These are phyloP conservation scores for Neohortaea acidophila DNA, from an alignment of 495 filamentous ascomycete genomes.

Conservation along the genomic window DNA sequence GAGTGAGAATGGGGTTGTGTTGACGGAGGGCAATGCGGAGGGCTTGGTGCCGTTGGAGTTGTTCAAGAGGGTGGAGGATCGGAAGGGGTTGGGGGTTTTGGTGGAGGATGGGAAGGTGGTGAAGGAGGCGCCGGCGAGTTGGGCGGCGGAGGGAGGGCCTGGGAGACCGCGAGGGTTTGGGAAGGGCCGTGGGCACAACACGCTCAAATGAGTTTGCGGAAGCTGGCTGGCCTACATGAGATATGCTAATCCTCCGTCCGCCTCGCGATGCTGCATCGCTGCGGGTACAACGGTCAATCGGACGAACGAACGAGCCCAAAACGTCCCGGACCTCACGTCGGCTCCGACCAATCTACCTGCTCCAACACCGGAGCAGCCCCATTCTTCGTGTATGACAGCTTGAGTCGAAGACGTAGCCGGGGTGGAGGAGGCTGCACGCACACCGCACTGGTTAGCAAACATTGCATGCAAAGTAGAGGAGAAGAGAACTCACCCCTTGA, in stretches of 20 bases:
- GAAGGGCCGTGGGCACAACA: constrained; percentile 5
- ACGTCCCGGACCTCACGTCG: constrained; percentile 34
- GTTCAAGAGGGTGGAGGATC: constrained; percentile 26
- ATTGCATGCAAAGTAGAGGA: not conserved
- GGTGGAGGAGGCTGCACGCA: constrained; percentile 42
- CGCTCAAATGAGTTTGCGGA: too few species aligned
- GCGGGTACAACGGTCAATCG: too few species aligned
- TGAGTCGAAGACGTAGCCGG: constrained; percentile 67
- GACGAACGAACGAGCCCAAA: too few species aligned
- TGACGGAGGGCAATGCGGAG: constrained; percentile 24
- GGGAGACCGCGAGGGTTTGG: constrained; percentile 3
- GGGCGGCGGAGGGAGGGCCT: constrained; percentile 8
- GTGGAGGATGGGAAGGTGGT: constrained; percentile 21
- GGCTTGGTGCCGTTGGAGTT: constrained; percentile 23
- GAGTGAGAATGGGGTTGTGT: constrained; percentile 61
- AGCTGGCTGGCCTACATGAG: too few species aligned
- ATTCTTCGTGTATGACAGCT: constrained; percentile 62
- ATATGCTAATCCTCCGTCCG: too few species aligned
- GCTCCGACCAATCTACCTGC: constrained; percentile 93
- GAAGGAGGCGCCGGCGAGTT: constrained; percentile 13
- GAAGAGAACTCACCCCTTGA: constrained; percentile 58
- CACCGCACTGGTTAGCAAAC: not conserved
- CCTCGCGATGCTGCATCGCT: too few species aligned
- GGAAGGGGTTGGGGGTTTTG: constrained; percentile 20
- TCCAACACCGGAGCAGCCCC: constrained; percentile 59